Conservation (phyloP, 805 yeast species). For the Wickerhamiella lipophila region DNA sequence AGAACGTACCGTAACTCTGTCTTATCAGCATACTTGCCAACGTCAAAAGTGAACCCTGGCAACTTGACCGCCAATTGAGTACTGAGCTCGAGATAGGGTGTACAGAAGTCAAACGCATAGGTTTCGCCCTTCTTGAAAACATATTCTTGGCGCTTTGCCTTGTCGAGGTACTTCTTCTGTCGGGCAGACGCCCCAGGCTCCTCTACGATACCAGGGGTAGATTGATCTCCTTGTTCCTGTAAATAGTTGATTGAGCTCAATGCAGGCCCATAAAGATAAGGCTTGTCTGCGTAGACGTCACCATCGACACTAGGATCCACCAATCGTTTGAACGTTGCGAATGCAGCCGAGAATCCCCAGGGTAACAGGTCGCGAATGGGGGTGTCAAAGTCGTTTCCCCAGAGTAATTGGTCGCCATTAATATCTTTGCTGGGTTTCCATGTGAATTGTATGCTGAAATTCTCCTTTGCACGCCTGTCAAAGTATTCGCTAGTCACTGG, state of each 20-base stretch:
- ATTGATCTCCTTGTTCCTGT: slow-evolving; percentile 14
- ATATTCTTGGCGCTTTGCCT: slow-evolving; percentile 32
- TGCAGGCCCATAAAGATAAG: slow-evolving; percentile 51
- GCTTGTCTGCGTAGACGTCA: slow-evolving; percentile 47
- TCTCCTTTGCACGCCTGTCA: slow-evolving; percentile 22
- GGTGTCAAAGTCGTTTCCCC: slow-evolving; percentile 56
- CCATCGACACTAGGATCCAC: slow-evolving; percentile 56
- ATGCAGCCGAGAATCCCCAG: slow-evolving; percentile 40
- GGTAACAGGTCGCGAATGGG: slow-evolving; percentile 50
- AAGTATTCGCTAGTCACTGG: slow-evolving; percentile 29
- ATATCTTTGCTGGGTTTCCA: slow-evolving; percentile 35
- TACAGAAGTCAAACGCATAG: slow-evolving; percentile 43
- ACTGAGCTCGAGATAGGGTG: slow-evolving; percentile 40
- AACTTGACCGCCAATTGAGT: slow-evolving; percentile 40
- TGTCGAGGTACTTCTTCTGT: slow-evolving; percentile 34
- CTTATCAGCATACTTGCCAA: slow-evolving; percentile 29
- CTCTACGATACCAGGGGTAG: slow-evolving; percentile 12
- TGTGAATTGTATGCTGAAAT: slow-evolving; percentile 30
- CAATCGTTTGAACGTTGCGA: slow-evolving; percentile 42
- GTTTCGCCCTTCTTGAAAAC: slow-evolving; percentile 30
- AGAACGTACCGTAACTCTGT: slow-evolving; percentile 30
- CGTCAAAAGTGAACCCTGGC: slow-evolving; percentile 36
- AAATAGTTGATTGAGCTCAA: slow-evolving; percentile 44
- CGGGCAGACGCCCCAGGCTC: slow-evolving; percentile 30
- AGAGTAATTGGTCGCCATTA: slow-evolving; percentile 43